Conservation (phyloP, 495 filamentous ascomycete species). For the Penicillium lagena region DNA sequence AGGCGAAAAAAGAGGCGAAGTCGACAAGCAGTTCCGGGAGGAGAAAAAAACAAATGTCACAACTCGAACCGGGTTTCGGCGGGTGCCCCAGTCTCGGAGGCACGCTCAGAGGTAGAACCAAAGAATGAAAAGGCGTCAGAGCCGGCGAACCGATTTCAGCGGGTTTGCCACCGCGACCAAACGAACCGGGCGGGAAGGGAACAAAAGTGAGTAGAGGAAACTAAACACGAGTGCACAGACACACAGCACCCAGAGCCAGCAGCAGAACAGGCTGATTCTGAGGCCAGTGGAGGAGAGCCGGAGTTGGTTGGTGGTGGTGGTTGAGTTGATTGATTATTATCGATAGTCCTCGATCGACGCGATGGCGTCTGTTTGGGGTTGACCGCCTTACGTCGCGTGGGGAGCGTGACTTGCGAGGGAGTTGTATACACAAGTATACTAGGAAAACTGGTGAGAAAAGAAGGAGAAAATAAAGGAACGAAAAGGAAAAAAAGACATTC, state of each 20-base stretch:
- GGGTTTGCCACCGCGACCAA: slow-evolving; percentile 32
- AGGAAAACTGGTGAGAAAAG: neutral
- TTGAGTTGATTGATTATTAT: slow-evolving; percentile 13
- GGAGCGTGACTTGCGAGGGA: slow-evolving; percentile 9
- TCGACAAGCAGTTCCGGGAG: slow-evolving; percentile 16
- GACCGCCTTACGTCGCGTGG: slow-evolving; percentile 29
- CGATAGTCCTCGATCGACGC: slow-evolving; percentile 27
- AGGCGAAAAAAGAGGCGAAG: slow-evolving; percentile 13
- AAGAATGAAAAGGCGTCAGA: slow-evolving; percentile 17
- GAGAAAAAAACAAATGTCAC: slow-evolving; percentile 8
- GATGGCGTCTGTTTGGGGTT: slow-evolving; percentile 28
- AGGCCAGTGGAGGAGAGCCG: too few species aligned
- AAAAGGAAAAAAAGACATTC: neutral
- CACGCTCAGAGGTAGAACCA: slow-evolving; percentile 30
- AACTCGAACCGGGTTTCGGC: slow-evolving; percentile 21
- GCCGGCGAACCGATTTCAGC: slow-evolving; percentile 10
- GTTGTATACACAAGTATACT: neutral
- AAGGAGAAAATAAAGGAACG: slow-evolving; percentile 2
- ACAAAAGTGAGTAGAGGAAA: neutral
- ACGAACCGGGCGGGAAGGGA: slow-evolving; percentile 1
- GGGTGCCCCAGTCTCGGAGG: slow-evolving; percentile 20
- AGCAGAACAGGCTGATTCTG: too few species aligned
- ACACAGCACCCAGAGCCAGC: neutral
- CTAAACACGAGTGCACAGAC: slow-evolving; percentile 1
- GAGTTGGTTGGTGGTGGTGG: too few species aligned